Conservation (phyloP, 495 filamentous ascomycete genomes). For the Staphylotrichum longicolle region DNA sequence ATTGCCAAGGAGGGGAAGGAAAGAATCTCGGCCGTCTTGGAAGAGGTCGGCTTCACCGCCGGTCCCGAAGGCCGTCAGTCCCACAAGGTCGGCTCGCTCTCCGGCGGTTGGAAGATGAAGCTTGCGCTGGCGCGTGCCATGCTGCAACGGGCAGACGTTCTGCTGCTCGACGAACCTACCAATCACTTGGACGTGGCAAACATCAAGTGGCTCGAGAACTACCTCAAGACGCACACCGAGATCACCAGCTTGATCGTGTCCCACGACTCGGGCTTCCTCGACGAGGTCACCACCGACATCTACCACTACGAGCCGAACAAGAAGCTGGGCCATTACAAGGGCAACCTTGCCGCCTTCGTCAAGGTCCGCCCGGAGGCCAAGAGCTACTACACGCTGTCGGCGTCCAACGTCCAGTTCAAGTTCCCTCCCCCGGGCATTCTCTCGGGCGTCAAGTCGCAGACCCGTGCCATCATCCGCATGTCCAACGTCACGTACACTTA, state of each 20-base stretch:
- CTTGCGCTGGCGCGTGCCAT: slow-evolving; percentile 93
- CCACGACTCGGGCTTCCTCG: slow-evolving; percentile 97
- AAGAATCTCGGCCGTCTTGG: slow-evolving; percentile 76
- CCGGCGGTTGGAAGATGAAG: slow-evolving; percentile 99
- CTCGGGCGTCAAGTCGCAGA: slow-evolving; percentile 90
- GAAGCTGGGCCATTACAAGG: slow-evolving; percentile 92
- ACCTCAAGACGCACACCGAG: slow-evolving; percentile 91
- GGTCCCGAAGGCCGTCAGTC: slow-evolving; percentile 85
- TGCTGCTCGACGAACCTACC: slow-evolving; percentile 96
- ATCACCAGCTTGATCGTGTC: slow-evolving; percentile 97
- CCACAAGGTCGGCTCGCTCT: slow-evolving; percentile 87
- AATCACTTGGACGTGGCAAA: slow-evolving; percentile 98
- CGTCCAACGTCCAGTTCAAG: slow-evolving; percentile 89
- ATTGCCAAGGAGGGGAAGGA: slow-evolving; percentile 71
- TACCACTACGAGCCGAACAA: slow-evolving; percentile 96
- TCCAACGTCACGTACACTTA: slow-evolving; percentile 87
- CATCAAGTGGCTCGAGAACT: slow-evolving; percentile 91
- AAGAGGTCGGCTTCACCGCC: slow-evolving; percentile 89
- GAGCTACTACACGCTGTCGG: slow-evolving; percentile 96
- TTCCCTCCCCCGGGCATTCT: slow-evolving; percentile 95
- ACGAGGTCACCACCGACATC: slow-evolving; percentile 96
- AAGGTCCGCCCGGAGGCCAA: slow-evolving; percentile 92
- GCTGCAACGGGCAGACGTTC: slow-evolving; percentile 91
- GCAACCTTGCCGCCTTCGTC: slow-evolving; percentile 92
- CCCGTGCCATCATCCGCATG: slow-evolving; percentile 94